Base-by-base conservation (phyloP, 1,284 basidiomycete genomes). In the Sphaerobolus stellatus region DNA sequence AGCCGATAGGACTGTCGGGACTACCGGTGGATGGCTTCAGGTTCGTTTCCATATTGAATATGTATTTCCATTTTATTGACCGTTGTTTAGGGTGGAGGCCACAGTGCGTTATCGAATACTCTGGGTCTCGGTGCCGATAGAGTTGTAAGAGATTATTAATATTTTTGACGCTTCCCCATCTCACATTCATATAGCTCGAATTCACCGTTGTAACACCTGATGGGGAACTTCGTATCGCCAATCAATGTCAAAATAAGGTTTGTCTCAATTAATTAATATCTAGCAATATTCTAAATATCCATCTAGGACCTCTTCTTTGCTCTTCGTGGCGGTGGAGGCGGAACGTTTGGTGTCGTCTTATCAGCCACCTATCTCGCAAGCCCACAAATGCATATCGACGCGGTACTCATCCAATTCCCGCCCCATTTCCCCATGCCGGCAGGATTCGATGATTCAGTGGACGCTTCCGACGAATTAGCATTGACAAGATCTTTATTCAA, bases 21-120 rank as follows among this genome's bases (percentile, higher is more conserved):
- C 58, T 18, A 52, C 53, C 25, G 68, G 68, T 9, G 68, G 68
- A 28, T 72, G 66, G 58, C 56, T 54, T 18, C 52, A 54, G 38
- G 52, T 54, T 24, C n/a, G 34, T 54, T 7, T 43, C 11, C 9
- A 5, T 3, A 20, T n/a, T 30, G 1, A 18, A 16, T 4, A 8
- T 20, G 18, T 27, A 20, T 31, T 18, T 24, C 18, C 44, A 20
- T 29, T 36, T 38, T 13, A 31, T 36, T 48, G 5, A 34, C 30
- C 3, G 20, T 33, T 30, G 2, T 28, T 22, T 40, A 77, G 73
- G 79, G 79, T n/a, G 79, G 79, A 14, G 79, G 80, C 1, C 78
- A 80, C 58, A 70, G 75, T 24, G 65, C 75, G 16, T 60, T 79
- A 5, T 67, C 67, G 3, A 69, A 68, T 2, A 64, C 69, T 2